These are phyloP conservation scores for Westerdykella ornata DNA, from an alignment of 2,329 filamentous ascomycete genomes.

Conservation along the genomic window DNA sequence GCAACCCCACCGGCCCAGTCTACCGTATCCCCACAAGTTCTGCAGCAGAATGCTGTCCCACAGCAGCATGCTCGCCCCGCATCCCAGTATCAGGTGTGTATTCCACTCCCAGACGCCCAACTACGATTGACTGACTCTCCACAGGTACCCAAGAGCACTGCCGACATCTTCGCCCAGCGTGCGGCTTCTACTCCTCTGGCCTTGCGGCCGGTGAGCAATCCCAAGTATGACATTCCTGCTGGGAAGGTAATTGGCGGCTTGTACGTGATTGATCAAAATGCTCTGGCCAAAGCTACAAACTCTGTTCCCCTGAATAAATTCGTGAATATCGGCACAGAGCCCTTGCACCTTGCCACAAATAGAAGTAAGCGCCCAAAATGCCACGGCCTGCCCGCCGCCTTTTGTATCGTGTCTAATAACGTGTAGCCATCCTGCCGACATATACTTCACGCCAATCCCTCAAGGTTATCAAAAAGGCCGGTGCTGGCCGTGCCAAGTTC, in stretches of 20 bases:
- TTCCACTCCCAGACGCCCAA: background rate
- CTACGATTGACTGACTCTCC: conserved; percentile 9
- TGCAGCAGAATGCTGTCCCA: conserved; percentile 18
- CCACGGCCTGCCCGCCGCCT: background rate
- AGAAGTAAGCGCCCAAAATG: conserved; percentile 35
- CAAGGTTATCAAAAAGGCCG: conserved; percentile 41
- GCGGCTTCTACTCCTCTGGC: conserved; percentile 9
- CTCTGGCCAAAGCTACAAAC: conserved; percentile 40
- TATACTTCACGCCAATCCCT: conserved; percentile 42
- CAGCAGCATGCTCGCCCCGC: conserved; percentile 1
- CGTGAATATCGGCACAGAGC: conserved; percentile 39
- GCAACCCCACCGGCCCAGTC: conserved; percentile 19
- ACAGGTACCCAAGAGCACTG: conserved; percentile 22
- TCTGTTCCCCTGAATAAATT: conserved; percentile 41
- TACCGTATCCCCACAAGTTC: conserved; percentile 27
- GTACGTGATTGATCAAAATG: conserved; percentile 37
- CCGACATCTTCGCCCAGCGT: conserved; percentile 23
- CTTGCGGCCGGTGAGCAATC: conserved; percentile 20
- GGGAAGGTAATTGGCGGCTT: conserved; percentile 37
- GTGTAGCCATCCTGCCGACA: conserved; percentile 36
- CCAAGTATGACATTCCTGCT: conserved; percentile 30
- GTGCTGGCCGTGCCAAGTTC: conserved; percentile 39
- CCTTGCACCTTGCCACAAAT: conserved; percentile 40
- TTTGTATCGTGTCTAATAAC: conserved; percentile 14
- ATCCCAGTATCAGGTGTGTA: conserved; percentile 26